A percentile compares a stretch with the other conserved stretches of the same genome.
Evolutionary conservation across 306 rosid genomes (phyloP).

Genomic region (Medicago arabica): DNA sequence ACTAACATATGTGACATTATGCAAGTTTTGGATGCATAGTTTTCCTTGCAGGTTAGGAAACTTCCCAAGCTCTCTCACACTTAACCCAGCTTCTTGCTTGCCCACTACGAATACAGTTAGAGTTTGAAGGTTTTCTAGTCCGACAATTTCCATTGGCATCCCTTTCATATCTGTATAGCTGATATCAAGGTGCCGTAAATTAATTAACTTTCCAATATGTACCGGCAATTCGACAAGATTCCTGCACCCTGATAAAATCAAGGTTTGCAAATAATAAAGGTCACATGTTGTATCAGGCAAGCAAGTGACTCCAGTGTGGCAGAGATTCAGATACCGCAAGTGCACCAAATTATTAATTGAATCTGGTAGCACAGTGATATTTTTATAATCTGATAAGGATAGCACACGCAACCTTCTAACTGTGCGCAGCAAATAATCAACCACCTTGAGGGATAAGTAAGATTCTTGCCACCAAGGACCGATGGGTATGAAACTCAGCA

Average conservation of each 20-base stretch:
- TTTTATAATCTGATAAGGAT: neutral
- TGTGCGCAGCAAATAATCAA: neutral
- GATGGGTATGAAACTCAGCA: neutral
- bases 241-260: neutral
- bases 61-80: neutral
- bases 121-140: neutral
- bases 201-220: neutral
- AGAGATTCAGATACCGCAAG: neutral
- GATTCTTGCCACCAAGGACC: no score
- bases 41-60: no score
- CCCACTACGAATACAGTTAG: neutral
- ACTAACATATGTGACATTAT: no score
- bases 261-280: slow-evolving; percentile 40
- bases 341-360: neutral
- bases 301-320: neutral
- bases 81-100: neutral
- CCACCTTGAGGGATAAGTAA: neutral
- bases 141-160: neutral
- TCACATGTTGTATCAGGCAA: slow-evolving; percentile 34
- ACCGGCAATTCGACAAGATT: neutral
- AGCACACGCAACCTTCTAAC: neutral
- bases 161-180: neutral
- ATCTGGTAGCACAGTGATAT: neutral
- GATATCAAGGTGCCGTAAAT: neutral
- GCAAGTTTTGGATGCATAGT: no score